Evolutionary conservation across 805 yeast species (phyloP).

Genomic region (Hagleromyces aurorensis): DNA sequence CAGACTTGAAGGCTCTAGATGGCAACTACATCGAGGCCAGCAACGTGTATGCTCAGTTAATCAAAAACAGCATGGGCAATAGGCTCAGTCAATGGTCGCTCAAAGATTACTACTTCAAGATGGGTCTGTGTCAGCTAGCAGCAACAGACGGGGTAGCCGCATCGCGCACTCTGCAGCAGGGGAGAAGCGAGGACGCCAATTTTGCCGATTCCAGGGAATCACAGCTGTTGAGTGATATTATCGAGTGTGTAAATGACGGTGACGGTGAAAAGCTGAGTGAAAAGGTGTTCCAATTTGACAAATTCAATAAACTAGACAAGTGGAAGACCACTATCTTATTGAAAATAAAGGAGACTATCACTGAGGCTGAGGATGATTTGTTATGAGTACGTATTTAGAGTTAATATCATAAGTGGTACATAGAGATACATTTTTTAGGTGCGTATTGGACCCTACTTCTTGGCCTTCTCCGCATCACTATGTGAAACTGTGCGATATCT

Average conservation of each 20-base stretch:
- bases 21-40: constrained; percentile 74
- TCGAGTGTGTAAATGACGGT: constrained; percentile 70
- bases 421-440: constrained; percentile 1
- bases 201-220: constrained; percentile 71
- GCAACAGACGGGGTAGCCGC: constrained; percentile 85
- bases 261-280: constrained; percentile 71
- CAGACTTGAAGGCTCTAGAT: constrained; percentile 73
- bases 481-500: too few relatives aligned
- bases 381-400: constrained; percentile 8
- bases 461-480: too few relatives aligned
- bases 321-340: constrained; percentile 81
- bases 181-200: constrained; percentile 61
- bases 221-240: constrained; percentile 54
- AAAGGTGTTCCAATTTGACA: constrained; percentile 75
- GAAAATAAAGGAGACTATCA: constrained; percentile 68
- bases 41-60: constrained; percentile 67
- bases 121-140: constrained; percentile 75
- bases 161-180: constrained; percentile 56
- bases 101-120: constrained; percentile 85
- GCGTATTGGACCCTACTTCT: too few relatives aligned
- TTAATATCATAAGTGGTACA: constrained; percentile 1
- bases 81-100: constrained; percentile 81
- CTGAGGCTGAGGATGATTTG: constrained; percentile 63
- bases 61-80: constrained; percentile 66
- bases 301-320: constrained; percentile 79